These are phyloP conservation scores for Ganoderma sinense DNA, from an alignment of 1,284 basidiomycete genomes.

Conservation along the genomic window DNA sequence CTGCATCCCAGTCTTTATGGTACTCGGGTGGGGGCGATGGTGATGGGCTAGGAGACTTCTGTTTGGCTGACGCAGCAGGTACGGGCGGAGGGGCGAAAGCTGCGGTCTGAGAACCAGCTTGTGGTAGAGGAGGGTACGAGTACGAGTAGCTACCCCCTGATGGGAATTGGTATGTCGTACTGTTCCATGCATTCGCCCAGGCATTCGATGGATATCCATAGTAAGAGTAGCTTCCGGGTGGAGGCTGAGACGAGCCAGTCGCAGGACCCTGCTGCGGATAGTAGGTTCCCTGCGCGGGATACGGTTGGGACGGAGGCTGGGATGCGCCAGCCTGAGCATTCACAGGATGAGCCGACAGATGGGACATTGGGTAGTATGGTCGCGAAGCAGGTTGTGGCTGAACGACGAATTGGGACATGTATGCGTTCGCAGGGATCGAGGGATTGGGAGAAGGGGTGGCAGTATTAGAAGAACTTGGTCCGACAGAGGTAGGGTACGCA, in stretches of 20 bases:
- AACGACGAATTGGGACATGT: constrained; percentile 26
- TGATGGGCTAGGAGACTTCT: constrained; percentile 29
- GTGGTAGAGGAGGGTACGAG: constrained; percentile 17
- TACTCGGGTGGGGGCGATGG: constrained; percentile 51
- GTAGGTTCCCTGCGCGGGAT: constrained; percentile 15
- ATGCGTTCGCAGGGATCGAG: constrained; percentile 17
- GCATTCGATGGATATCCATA: constrained; percentile 36
- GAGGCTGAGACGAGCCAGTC: constrained; percentile 11
- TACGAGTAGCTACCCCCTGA: constrained; percentile 25
- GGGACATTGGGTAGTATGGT: constrained; percentile 13
- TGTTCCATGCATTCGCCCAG: constrained; percentile 39
- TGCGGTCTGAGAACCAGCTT: constrained; percentile 1
- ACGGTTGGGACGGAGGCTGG: constrained; percentile 13
- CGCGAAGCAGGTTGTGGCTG: constrained; percentile 21
- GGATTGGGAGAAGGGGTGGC: constrained; percentile 13
- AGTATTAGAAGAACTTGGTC: neutral
- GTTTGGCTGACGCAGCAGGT: constrained; percentile 13
- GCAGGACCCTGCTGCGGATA: constrained; percentile 17
- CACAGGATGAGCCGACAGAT: constrained; percentile 1
- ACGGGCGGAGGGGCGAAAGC: neutral
- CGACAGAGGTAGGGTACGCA: neutral
- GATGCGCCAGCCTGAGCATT: constrained; percentile 1
- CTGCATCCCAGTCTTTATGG: constrained; percentile 69
- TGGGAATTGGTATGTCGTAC: constrained; percentile 27
- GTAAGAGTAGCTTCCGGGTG: constrained; percentile 30